A percentile compares a stretch with the other conserved stretches of the same genome.
These are phyloP conservation scores for Arthroderma uncinatum DNA, from an alignment of 2,329 filamentous ascomycete species.

Conservation along the genomic window DNA sequence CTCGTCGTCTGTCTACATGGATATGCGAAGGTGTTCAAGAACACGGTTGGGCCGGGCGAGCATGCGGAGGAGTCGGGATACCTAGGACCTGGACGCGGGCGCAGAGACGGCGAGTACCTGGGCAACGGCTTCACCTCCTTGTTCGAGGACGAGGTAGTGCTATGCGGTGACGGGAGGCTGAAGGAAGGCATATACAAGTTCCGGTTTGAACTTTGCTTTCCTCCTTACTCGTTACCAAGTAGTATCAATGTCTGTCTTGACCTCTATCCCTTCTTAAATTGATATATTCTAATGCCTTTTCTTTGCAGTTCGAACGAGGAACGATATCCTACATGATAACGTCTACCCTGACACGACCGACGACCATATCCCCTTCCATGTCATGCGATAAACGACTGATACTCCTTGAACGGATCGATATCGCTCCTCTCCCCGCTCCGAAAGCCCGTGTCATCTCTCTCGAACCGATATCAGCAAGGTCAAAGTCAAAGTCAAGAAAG, in stretches of 20 bases:
- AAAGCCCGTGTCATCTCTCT: conserved; percentile 74
- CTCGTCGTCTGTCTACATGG: conserved; percentile 53
- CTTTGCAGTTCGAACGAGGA: conserved; percentile 75
- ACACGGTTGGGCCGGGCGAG: conserved; percentile 47
- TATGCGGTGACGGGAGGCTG: conserved; percentile 54
- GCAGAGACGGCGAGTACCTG: conserved; percentile 44
- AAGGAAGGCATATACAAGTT: conserved; percentile 56
- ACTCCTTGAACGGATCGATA: conserved; percentile 71
- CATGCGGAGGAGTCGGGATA: conserved; percentile 39
- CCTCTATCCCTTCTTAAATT: conserved; percentile 9
- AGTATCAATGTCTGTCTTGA: conserved; percentile 72
- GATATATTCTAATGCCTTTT: no score
- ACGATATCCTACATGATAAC: conserved; percentile 86
- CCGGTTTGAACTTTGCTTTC: conserved; percentile 53
- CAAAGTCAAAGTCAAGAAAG: conserved; percentile 44
- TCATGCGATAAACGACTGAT: conserved; percentile 72
- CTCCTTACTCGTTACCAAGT: conserved; percentile 54
- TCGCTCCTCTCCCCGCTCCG: conserved; percentile 61
- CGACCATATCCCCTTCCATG: conserved; percentile 67
- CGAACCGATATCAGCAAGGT: conserved; percentile 67
- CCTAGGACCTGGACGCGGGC: conserved; percentile 45
- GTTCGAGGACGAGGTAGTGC: conserved; percentile 53
- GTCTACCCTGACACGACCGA: conserved; percentile 78
- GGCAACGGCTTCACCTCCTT: conserved; percentile 54
- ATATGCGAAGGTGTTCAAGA: conserved; percentile 55